Conservation (phyloP, 2,329 filamentous ascomycete species). For the Penicillium sp. region DNA sequence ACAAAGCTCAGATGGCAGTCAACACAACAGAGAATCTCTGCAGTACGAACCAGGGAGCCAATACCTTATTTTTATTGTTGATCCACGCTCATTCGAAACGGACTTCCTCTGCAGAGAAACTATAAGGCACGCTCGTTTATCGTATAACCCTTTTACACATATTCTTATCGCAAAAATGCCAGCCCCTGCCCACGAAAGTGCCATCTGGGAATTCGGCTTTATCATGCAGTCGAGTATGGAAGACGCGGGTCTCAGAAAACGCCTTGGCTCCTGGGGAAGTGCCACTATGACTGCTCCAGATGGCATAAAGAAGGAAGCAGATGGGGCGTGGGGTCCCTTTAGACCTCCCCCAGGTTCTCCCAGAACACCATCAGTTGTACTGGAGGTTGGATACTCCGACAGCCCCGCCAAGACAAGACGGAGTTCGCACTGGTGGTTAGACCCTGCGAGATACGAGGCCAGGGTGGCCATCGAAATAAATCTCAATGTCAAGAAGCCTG, state of each 20-base stretch:
- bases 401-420: background rate
- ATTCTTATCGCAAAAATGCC: conserved; percentile 4
- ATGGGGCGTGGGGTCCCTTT: conserved; percentile 6
- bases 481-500: background rate
- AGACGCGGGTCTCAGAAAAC: background rate
- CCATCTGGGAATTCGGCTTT: background rate
- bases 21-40: background rate
- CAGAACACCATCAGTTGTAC: conserved; percentile 4
- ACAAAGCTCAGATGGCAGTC: background rate
- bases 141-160: background rate
- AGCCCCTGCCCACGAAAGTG: background rate
- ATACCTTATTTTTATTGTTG: conserved; percentile 8
- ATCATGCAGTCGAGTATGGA: background rate
- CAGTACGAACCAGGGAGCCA: conserved; percentile 1
- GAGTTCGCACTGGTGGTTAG: conserved; percentile 1
- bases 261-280: background rate
- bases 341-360: conserved; percentile 3
- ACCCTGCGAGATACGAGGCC: conserved; percentile 1
- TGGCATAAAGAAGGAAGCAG: conserved; percentile 6
- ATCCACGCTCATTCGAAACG: background rate
- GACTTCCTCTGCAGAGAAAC: background rate
- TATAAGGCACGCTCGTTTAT: background rate
- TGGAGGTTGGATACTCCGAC: conserved; percentile 2
- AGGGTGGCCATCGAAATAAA: conserved; percentile 1
- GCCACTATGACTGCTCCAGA: background rate